Conservation (phyloP, 352 stramenopile genomes). For the Phytopythium cucurbitacearum region DNA sequence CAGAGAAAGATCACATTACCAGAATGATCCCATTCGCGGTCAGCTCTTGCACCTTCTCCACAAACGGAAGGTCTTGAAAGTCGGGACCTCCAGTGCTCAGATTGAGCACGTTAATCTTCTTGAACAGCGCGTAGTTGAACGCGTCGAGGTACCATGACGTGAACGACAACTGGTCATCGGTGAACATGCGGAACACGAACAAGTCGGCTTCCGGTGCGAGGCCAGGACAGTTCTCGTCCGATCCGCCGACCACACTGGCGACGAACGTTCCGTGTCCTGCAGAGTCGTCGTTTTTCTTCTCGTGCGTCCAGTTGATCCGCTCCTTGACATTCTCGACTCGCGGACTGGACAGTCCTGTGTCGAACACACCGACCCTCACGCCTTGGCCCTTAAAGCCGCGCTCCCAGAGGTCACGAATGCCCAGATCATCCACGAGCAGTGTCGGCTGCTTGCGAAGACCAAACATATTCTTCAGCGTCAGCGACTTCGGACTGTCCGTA, state of each 20-base stretch:
- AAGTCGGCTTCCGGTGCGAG: conserved; percentile 76
- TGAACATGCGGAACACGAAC: conserved; percentile 86
- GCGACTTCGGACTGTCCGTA: conserved; percentile 1
- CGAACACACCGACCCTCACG: conserved; percentile 84
- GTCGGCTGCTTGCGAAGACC: conserved; percentile 20
- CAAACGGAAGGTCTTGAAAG: conserved; percentile 82
- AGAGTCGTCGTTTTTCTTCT: conserved; percentile 65
- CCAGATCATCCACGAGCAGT: conserved; percentile 44
- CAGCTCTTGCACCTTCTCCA: conserved; percentile 87
- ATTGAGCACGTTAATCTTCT: conserved; percentile 79
- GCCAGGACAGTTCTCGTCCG: conserved; percentile 56
- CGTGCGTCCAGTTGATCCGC: conserved; percentile 86
- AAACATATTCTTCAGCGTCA: conserved; percentile 10
- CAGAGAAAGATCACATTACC: conserved; percentile 17
- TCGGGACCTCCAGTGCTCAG: conserved; percentile 82
- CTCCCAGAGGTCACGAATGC: conserved; percentile 53
- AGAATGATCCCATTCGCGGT: conserved; percentile 75
- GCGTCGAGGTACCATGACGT: conserved; percentile 90
- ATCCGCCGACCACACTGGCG: conserved; percentile 62
- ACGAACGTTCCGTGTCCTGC: conserved; percentile 87
- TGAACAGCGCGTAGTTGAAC: conserved; percentile 87
- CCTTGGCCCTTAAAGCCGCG: conserved; percentile 58
- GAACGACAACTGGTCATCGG: conserved; percentile 78
- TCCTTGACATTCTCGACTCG: conserved; percentile 61
- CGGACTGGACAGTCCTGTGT: conserved; percentile 66